These are phyloP conservation scores for Phascolomyces articulosus DNA, from an alignment of 371 early-diverging fungal species.

Conservation along the genomic window DNA sequence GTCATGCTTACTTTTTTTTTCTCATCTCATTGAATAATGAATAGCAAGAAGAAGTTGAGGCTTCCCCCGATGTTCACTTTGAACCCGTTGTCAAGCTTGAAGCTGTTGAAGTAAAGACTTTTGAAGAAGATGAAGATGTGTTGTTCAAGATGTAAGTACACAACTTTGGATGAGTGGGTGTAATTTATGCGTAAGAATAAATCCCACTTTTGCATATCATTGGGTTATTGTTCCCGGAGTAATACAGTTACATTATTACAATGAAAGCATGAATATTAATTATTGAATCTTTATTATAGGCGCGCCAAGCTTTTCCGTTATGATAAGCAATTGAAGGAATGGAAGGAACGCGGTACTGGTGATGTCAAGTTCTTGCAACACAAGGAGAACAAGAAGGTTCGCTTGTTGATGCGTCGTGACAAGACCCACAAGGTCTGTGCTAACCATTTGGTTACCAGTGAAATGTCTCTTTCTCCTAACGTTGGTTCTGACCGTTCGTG, in stretches of 20 bases:
- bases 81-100: conserved; percentile 95
- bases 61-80: conserved; percentile 92
- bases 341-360: conserved; percentile 99
- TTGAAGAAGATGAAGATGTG: conserved; percentile 93
- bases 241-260: background rate
- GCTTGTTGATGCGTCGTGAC: conserved; percentile 97
- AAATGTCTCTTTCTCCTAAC: conserved; percentile 89
- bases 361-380: conserved; percentile 94
- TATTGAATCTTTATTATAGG: too few relatives aligned
- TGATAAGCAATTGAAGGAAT: conserved; percentile 85
- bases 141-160: conserved; percentile 90
- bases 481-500: conserved; percentile 97
- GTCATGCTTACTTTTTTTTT: too few relatives aligned
- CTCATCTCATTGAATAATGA: conserved; percentile 16
- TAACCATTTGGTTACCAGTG: conserved; percentile 92
- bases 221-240: too few relatives aligned
- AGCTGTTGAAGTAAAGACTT: conserved; percentile 91
- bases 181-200: too few relatives aligned
- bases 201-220: too few relatives aligned
- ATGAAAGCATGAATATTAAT: background rate
- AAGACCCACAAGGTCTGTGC: conserved; percentile 98
- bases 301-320: conserved; percentile 98
- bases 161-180: background rate
- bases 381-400: conserved; percentile 84
- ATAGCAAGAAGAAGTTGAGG: conserved; percentile 77